These are phyloP conservation scores for Fistulifera solaris DNA, from an alignment of 108 stramenopile genomes.

Conservation along the genomic window DNA sequence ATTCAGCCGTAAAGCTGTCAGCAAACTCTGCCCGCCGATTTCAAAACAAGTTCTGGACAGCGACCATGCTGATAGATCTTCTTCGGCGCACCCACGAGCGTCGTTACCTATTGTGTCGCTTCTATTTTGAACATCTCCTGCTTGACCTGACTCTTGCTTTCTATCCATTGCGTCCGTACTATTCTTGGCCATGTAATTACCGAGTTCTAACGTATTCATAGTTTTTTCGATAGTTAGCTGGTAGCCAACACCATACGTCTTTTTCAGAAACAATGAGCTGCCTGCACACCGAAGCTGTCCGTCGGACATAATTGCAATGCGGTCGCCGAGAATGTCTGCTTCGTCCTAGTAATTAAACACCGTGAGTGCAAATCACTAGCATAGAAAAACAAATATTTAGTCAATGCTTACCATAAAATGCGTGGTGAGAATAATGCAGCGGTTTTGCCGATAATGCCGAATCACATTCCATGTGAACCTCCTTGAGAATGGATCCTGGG, in stretches of 20 bases:
- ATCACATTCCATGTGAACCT: constrained; percentile 86
- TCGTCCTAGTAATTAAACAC: constrained; percentile 16
- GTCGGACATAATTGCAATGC: constrained; percentile 93
- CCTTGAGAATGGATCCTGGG: constrained; percentile 76
- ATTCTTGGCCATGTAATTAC: background rate
- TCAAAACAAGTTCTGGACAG: too few species aligned
- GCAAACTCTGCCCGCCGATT: too few species aligned
- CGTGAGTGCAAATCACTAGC: too few species aligned
- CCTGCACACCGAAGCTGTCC: constrained; percentile 86
- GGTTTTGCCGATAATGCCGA: constrained; percentile 56
- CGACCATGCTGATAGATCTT: too few species aligned
- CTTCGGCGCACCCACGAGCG: too few species aligned
- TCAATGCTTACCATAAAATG: constrained; percentile 88
- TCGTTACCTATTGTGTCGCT: too few species aligned
- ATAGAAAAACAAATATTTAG: too few species aligned
- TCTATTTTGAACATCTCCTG: too few species aligned
- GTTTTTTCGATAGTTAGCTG: constrained; percentile 72
- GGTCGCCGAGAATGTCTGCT: constrained; percentile 86
- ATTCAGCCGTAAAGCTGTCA: too few species aligned
- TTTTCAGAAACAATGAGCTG: constrained; percentile 87
- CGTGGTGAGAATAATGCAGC: constrained; percentile 92
- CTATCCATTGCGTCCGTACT: too few species aligned
- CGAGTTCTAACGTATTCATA: too few species aligned
- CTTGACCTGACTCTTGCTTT: too few species aligned
- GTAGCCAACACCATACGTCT: constrained; percentile 87